Conservation (phyloP, 2,329 filamentous ascomycete species). For the Scedosporium aurantiacum region DNA sequence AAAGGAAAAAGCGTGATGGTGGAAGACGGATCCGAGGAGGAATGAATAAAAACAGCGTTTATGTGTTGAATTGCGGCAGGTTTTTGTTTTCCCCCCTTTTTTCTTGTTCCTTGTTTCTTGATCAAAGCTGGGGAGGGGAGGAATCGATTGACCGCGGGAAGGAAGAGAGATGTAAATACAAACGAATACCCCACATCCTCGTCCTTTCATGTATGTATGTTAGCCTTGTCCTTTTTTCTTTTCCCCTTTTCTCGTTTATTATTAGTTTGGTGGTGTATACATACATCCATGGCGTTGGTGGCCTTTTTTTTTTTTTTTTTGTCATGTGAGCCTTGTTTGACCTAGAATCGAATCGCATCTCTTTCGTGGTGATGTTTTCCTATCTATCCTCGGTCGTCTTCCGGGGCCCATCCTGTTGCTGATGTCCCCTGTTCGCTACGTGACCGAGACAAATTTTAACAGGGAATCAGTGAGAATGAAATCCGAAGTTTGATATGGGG, state of each 20-base stretch:
- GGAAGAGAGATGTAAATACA: background rate
- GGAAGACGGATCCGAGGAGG: conserved; percentile 30
- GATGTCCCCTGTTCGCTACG: too few relatives aligned
- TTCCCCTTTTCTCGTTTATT: background rate
- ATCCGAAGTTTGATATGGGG: background rate
- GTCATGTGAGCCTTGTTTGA: too few relatives aligned
- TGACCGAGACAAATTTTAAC: too few relatives aligned
- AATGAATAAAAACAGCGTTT: background rate
- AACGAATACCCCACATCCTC: background rate
- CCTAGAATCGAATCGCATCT: too few relatives aligned
- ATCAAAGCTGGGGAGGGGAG: too few relatives aligned
- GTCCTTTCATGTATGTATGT: background rate
- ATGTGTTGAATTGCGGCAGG: background rate
- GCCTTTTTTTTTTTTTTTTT: too few relatives aligned
- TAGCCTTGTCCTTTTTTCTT: background rate
- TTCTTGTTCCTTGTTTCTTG: background rate
- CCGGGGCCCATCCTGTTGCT: too few relatives aligned
- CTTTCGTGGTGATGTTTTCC: too few relatives aligned
- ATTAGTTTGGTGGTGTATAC: background rate
- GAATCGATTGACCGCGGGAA: too few relatives aligned
- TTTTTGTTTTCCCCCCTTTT: background rate
- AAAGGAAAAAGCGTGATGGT: conserved; percentile 36
- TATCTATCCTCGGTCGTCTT: too few relatives aligned
- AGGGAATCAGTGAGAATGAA: too few relatives aligned
- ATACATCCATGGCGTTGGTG: background rate